Base-by-base conservation (phyloP, 495 filamentous ascomycete genomes). In the Apiosordaria backusii region DNA sequence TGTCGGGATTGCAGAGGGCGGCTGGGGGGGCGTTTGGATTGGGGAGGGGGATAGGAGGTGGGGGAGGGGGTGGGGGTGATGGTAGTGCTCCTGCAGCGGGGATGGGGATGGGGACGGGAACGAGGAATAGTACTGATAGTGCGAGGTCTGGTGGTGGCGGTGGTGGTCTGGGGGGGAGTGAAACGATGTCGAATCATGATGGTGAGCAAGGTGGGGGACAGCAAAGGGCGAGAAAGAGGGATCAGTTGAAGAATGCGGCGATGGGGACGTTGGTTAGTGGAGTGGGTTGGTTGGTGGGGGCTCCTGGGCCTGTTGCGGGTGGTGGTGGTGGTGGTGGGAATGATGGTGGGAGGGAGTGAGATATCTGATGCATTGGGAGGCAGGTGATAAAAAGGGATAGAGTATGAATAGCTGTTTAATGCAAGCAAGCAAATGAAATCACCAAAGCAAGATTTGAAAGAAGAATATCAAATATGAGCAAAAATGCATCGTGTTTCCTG, bases 221-320 rank as follows among this genome's bases (percentile, higher is more conserved):
- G 19, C 83, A 78, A 15, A 80, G 87, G 67, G 83, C 87, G 24
- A 80, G 92, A 55, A 95, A 93, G 79, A 82, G 92, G 68, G 92
- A 96, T 80, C 86, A 93, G 78, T 83, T 96, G 76, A 76, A 90
- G 80, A 81, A 92, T 85, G 89, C 87, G 82, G 76, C 92, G 75
- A 70, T 90, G 81, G 71, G 92, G 75, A 81, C 81, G 16, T 76
- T 96, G 68, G 92, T 89, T 1, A 90, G 88, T 71, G 92, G 92
- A 3, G 86, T 96, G 70, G 92, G 92, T 2, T 96, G 92, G 92
- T 82, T 96, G 50, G 83, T 96, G 67, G 90, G 89, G 67, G 89
- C 89, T 16, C 88, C 87, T 67, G 82, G 86, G n/a, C 78, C 83
- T 75, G 60, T 29, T 5, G 50, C 4, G 27, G 27, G 27, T 29